Base-by-base conservation (phyloP, 331 rosid species). In the Spiraea crenata region DNA sequence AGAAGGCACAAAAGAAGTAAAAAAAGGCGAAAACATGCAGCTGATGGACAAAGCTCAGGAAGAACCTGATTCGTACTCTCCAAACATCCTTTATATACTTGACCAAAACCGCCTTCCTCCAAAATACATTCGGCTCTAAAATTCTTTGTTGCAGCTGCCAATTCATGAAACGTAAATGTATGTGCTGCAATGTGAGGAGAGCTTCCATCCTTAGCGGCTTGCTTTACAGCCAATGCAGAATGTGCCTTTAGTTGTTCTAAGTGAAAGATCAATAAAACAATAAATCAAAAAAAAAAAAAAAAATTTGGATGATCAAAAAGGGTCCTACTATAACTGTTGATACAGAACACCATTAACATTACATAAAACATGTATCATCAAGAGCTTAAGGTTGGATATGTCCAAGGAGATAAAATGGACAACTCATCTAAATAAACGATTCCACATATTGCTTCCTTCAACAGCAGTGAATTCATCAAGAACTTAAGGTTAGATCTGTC, bases 61-160 rank as follows among this genome's bases (percentile, higher is more conserved):
- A 9, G 58, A 60, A 80, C 84, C 84, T 80, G 74, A 76, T 71
- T 71, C 20, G 70, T 65, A 72, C 81, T 76, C 72, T 80, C 84
- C 74, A 80, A 72, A 47, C 73, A 56, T 63, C 84, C 84, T 75
- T 73, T 80, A 66, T 80, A 80, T 59, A 80, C 84, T 66, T 72
- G 78, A 56, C 84, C 84, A 65, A 80, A 80, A 80, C 84, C 84
- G 50, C 84, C 81, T 76, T 80, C 84, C 4, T 81, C 84, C 70
- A 80, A 63, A 46, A 75, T 75, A 65, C 80, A 80, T 60, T 80
- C 84, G 9, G 84, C 72, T 69, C 84, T 76, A 47, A 80, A 80
- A 76, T 80, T 80, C 63, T 71, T 76, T 6, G 84, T 71, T 59
- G 84, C 84, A 3, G 77, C 67, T 14, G 84, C 81, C 84, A 80